A percentile compares a stretch with the other conserved stretches of the same genome.
Conservation (phyloP, 805 yeast genomes). For the Candida ulmi region DNA sequence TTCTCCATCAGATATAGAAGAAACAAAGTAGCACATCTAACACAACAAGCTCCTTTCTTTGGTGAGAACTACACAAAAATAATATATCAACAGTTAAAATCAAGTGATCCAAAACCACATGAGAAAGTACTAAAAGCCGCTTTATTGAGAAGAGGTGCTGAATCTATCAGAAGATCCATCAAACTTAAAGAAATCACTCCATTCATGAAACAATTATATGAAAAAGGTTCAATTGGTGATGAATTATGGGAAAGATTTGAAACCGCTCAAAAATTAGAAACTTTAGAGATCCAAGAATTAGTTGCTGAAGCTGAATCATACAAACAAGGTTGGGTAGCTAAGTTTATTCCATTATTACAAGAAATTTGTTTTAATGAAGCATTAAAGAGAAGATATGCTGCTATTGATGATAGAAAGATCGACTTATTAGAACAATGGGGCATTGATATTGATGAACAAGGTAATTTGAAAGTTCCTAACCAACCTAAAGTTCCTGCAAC, state of each 20-base stretch:
- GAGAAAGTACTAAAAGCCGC: slow-evolving; percentile 74
- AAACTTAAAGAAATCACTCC: slow-evolving; percentile 76
- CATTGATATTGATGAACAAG: slow-evolving; percentile 11
- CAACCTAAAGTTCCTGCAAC: slow-evolving; percentile 2
- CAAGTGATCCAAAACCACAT: slow-evolving; percentile 54
- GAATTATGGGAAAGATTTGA: slow-evolving; percentile 77
- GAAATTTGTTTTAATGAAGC: slow-evolving; percentile 94
- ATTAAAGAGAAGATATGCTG: slow-evolving; percentile 61
- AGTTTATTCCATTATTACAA: slow-evolving; percentile 71
- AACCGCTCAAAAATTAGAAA: slow-evolving; percentile 72
- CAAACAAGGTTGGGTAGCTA: slow-evolving; percentile 77
- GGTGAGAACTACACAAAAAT: slow-evolving; percentile 60
- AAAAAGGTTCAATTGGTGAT: slow-evolving; percentile 88
- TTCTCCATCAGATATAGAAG: slow-evolving; percentile 70
- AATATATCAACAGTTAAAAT: slow-evolving; percentile 54
- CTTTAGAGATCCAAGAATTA: slow-evolving; percentile 72
- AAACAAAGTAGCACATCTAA: slow-evolving; percentile 42
- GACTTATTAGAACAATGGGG: slow-evolving; percentile 29
- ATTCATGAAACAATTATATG: slow-evolving; percentile 64
- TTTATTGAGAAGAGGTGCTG: slow-evolving; percentile 69
- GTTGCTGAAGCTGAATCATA: slow-evolving; percentile 67
- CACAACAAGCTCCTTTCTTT: slow-evolving; percentile 67
- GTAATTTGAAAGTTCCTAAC: slow-evolving; percentile 15
- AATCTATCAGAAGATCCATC: slow-evolving; percentile 77
- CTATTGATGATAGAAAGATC: slow-evolving; percentile 34